Evolutionary conservation across 805 yeast genomes (phyloP).

Genomic region (Naumovozyma castellii): DNA sequence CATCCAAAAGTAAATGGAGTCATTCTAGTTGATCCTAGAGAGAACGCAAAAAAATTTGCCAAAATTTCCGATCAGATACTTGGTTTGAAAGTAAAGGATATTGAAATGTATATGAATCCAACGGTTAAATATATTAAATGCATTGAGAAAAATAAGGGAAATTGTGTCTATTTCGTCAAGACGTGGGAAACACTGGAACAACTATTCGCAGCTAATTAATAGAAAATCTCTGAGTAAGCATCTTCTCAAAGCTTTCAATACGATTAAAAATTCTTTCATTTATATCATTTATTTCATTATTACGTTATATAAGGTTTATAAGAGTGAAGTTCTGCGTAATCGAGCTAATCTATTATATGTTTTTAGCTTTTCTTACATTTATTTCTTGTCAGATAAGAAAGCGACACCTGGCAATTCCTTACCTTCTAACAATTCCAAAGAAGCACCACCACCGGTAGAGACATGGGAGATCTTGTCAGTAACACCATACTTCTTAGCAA

Average conservation of each 20-base stretch:
- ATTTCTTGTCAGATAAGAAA: slow-evolving; percentile 70
- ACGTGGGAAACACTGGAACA: slow-evolving; percentile 12
- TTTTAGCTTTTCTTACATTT: slow-evolving; percentile 10
- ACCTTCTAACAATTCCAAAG: slow-evolving; percentile 97
- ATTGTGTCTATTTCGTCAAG: slow-evolving; percentile 11
- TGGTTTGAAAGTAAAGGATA: slow-evolving; percentile 6
- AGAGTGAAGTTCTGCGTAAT: no score
- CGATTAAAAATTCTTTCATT: no score
- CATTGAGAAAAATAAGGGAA: slow-evolving; percentile 8
- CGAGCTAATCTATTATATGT: no score
- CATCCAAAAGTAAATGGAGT: slow-evolving; percentile 24
- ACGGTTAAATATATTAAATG: slow-evolving; percentile 4
- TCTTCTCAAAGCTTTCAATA: no score
- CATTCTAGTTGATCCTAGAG: slow-evolving; percentile 16
- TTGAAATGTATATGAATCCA: slow-evolving; percentile 3
- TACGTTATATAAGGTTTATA: not conserved
- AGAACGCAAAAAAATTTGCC: slow-evolving; percentile 13
- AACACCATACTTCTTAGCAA: slow-evolving; percentile 96
- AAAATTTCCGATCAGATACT: slow-evolving; percentile 11
- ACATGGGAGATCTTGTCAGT: slow-evolving; percentile 95
- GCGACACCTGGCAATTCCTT: slow-evolving; percentile 96
- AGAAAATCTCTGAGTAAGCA: no score
- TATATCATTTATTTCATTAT: not conserved
- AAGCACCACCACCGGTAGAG: slow-evolving; percentile 99
- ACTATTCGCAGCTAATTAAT: no score